Base-by-base conservation (phyloP, 805 yeast species). In the Sungouiozyma intestinalis region DNA sequence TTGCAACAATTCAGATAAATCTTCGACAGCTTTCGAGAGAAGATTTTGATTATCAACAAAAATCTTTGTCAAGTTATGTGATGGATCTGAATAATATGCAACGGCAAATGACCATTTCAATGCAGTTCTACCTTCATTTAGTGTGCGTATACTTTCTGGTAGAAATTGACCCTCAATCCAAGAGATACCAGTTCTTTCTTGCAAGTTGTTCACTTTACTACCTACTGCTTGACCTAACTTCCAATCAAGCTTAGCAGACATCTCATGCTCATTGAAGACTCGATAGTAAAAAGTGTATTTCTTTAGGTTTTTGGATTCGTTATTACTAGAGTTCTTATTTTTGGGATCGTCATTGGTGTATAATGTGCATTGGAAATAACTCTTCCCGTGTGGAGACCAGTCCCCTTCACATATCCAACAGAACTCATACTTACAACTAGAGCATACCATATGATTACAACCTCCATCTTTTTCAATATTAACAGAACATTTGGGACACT, bases 391-490 rank as follows among this genome's bases (percentile, higher is more conserved):
- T 14, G 63, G 63, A 0, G 58, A 53, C 98, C 98, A 90, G 29
- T 68, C 73, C 3, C 79, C 79, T 47, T 76, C 58, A 62, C 98
- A 92, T 33, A 88, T 77, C 98, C 98, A 92, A 62, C 98, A 92
- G 57, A 87, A 92, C 57, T 88, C 85, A 58, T 75, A 63, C 11
- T 60, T 56, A 60, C 98, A 92, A 45, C 77, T 79, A 3, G 74
- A 68, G 60, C 98, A 92, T 1, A 78, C 73, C 95, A 92, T 90
- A 63, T 92, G 98, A 62, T 90, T 90, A 64, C 98, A 92, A 0
- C 98, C 98, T 17, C 97, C 97, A 57, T 83, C 83, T 54, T 90
- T 87, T 57, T 92, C 97, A 48, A 90, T 92, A 21, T 77, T 67
- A 1, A 86, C 67, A 8, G 66, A 65, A 65, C 98, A 92, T 54